Evolutionary conservation across 139 green algal genomes (phyloP).

Genomic region (Chlamydomonas schloesseri): DNA sequence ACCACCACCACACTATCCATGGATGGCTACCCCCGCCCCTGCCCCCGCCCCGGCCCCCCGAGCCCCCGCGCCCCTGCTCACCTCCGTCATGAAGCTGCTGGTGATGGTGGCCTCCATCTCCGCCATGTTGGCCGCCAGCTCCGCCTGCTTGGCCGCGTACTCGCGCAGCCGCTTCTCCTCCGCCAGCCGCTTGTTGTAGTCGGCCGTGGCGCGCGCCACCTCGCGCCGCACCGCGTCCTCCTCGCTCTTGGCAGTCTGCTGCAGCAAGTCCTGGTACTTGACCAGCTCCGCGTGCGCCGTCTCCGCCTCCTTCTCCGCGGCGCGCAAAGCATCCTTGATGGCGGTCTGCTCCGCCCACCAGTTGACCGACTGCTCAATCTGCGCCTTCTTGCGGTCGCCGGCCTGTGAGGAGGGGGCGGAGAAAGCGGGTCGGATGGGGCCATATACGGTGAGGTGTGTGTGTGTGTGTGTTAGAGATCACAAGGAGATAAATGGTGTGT

Average conservation of each 20-base stretch:
- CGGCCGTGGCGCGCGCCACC: conserved; percentile 39
- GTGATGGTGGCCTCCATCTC: conserved; percentile 62
- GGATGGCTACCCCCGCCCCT: background rate
- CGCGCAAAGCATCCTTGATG: conserved; percentile 57
- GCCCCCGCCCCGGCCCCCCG: background rate
- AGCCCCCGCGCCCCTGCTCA: background rate
- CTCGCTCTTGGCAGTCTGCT: conserved; percentile 44
- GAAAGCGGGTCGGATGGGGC: too few species aligned
- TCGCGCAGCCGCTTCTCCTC: conserved; percentile 53
- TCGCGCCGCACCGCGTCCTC: conserved; percentile 49
- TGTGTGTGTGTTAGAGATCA: too few species aligned
- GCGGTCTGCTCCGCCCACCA: conserved; percentile 79
- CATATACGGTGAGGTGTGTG: too few species aligned
- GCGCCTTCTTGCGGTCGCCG: conserved; percentile 62
- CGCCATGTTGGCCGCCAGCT: conserved; percentile 62
- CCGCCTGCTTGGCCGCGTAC: conserved; percentile 49
- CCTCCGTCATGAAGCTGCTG: conserved; percentile 62
- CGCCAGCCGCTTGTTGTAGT: conserved; percentile 57
- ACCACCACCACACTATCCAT: background rate
- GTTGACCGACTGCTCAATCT: conserved; percentile 71
- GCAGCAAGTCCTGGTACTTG: conserved; percentile 59
- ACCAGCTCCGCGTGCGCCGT: conserved; percentile 59
- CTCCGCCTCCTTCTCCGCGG: conserved; percentile 54
- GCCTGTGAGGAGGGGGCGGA: conserved; percentile 41
- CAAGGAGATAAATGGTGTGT: too few species aligned